phyloP scores from a whole-genome alignment of 805 yeast species.

The Ogataea polymorpha region DNA sequence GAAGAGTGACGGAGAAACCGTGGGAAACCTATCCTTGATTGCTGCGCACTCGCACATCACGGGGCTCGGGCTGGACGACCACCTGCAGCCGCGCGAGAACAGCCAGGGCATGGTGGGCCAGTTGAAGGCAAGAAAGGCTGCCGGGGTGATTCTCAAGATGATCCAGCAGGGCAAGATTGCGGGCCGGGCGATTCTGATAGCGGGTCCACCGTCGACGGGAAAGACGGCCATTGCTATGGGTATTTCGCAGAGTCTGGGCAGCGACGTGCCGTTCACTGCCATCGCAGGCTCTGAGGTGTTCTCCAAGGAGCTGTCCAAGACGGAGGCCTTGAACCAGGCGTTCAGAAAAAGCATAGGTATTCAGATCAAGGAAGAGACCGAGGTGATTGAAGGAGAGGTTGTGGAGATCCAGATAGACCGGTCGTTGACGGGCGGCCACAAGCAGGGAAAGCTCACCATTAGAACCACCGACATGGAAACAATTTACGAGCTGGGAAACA shows the following conservation, averaged over 20 bases:
- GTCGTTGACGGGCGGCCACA: constrained; percentile 86
- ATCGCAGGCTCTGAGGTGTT: constrained; percentile 92
- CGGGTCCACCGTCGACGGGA: constrained; percentile 99
- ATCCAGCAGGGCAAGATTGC: constrained; percentile 90
- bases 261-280: constrained; percentile 96
- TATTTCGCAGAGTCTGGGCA: constrained; percentile 92
- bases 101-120: constrained; percentile 92
- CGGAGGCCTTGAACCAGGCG: constrained; percentile 94
- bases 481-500: constrained; percentile 54
- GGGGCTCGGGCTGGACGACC: constrained; percentile 91
- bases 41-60: constrained; percentile 97
- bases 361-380: constrained; percentile 94
- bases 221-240: constrained; percentile 97
- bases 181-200: constrained; percentile 91
- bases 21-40: constrained; percentile 28
- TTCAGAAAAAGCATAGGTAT: constrained; percentile 95
- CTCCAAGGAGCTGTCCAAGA: constrained; percentile 95
- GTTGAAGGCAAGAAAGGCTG: constrained; percentile 76
- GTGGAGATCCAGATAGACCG: constrained; percentile 95
- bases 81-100: constrained; percentile 74
- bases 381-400: constrained; percentile 97
- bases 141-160: constrained; percentile 91
- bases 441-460: constrained; percentile 81
- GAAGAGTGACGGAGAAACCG: constrained; percentile 14
- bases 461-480: constrained; percentile 85